Percentiles rank a stretch among this genome's conserved stretches.
Conservation (phyloP, 805 yeast genomes). For the Cyberlindnera maritima region DNA sequence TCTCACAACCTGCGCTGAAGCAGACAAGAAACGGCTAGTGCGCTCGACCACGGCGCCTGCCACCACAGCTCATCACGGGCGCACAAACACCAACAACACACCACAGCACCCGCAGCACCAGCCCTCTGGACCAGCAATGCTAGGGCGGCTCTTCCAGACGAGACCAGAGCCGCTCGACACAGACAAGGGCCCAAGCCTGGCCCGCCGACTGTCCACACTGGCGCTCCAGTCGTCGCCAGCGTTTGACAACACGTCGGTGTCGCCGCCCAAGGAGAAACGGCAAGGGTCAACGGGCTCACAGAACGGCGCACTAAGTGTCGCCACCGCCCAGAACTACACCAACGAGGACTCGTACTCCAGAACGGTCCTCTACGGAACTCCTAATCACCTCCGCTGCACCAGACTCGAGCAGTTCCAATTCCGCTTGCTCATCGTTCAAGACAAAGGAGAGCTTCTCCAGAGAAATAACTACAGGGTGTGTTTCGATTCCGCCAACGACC, state of each 20-base stretch:
- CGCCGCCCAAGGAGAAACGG: conserved; percentile 6
- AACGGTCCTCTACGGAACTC: conserved; percentile 27
- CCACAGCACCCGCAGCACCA: background rate
- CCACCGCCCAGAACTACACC: conserved; percentile 4
- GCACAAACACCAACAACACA: background rate
- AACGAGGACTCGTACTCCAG: conserved; percentile 28
- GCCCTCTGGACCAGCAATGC: conserved; percentile 3
- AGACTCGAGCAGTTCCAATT: conserved; percentile 23
- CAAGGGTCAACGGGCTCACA: background rate
- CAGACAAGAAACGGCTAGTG: background rate
- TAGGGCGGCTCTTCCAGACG: conserved; percentile 8
- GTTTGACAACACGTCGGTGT: background rate
- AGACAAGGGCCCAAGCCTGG: conserved; percentile 1
- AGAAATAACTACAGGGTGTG: conserved; percentile 33
- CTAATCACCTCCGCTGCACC: conserved; percentile 10
- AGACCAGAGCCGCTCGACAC: background rate
- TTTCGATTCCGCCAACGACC: conserved; percentile 31
- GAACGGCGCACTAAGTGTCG: background rate
- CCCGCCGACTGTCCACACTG: conserved; percentile 3
- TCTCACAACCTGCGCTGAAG: background rate
- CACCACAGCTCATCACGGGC: background rate
- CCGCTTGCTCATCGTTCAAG: conserved; percentile 35
- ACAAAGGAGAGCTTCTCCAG: conserved; percentile 35
- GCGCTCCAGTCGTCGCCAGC: background rate
- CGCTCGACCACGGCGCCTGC: background rate